Evolutionary conservation across 2,329 filamentous ascomycete genomes (phyloP), one percentile per base, ranked within the genome.

Genomic region (Cladosporium sp.): DNA sequence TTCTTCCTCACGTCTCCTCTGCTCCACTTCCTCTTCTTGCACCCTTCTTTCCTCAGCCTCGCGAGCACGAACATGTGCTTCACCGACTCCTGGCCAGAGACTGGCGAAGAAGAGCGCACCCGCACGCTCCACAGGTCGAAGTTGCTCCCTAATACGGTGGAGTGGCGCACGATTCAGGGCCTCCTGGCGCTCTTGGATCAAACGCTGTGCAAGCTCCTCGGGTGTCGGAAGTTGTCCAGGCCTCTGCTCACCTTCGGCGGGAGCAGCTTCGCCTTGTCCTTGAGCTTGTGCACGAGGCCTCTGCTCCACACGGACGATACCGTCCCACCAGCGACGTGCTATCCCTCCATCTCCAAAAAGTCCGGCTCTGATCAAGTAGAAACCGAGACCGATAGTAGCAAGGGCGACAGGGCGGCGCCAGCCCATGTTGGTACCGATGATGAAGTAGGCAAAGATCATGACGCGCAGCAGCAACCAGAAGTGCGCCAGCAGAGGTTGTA

Each of bases 91-190:
- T 0, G 87, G 87, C 72, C 87, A 83, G 58, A 89, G 72, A 74
- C 84, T 88, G 0, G 86, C 86, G 36, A 89, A 73, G 66, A 89
- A 87, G n/a, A 89, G 77, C n/a, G 85, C 85, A 48, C 86, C 71
- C 1, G 83, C 83, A 43, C 87, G 79, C 73, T 89, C 86, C 0
- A 80, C 74, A 1, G 81, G 79, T 51, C 84, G 76, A 21, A 86
- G 54, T 14, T 70, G 69, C 65, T 76, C 73, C 62, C 76, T 66
- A 34, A 72, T n/a, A 65, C 73, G 71, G 14, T 70, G 70, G 7
- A 65, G 63, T 18, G 64, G 54, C 2, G 66, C 64, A 4, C 71
- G 63, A 2, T 65, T 32, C 21, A 65, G 46, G 26, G 69, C 67
- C 48, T 74, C 67, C 39, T 70, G 66, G 13, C 63, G 62, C 72